A percentile compares a stretch with the other conserved stretches of the same genome.
Conservation (phyloP, 2,329 filamentous ascomycete species). For the Rhynchosporium graminicola region DNA sequence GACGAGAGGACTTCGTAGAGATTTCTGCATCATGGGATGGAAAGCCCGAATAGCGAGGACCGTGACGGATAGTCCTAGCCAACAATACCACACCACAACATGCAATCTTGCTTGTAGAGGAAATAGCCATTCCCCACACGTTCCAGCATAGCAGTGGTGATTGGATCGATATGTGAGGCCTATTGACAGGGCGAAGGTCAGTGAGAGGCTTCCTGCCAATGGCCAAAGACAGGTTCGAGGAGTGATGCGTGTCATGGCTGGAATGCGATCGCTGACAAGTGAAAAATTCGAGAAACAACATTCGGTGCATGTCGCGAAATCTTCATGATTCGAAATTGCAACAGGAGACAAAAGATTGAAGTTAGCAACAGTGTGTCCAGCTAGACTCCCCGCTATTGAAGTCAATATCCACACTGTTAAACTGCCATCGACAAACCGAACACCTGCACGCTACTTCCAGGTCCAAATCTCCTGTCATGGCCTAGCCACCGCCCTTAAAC, state of each 20-base stretch:
- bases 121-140: conserved; percentile 37
- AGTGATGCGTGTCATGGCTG: conserved; percentile 28
- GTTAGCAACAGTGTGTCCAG: not conserved
- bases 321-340: not conserved
- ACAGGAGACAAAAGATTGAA: not conserved
- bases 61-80: conserved; percentile 34
- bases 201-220: conserved; percentile 30
- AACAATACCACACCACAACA: conserved; percentile 36
- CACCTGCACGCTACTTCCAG: not conserved
- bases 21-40: conserved; percentile 29
- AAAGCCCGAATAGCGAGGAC: conserved; percentile 35
- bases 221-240: conserved; percentile 37
- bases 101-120: conserved; percentile 37
- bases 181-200: conserved; percentile 36
- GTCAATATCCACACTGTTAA: not conserved
- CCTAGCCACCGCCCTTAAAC: too few relatives aligned
- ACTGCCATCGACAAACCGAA: not conserved
- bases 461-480: not conserved
- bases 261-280: not conserved
- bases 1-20: conserved; percentile 26
- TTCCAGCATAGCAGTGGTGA: conserved; percentile 37
- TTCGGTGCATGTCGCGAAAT: not conserved
- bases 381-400: not conserved
- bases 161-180: conserved; percentile 36
- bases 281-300: not conserved